These are phyloP conservation scores for Lentinula aciculospora DNA, from an alignment of 768 basidiomycete genomes.

Conservation along the genomic window DNA sequence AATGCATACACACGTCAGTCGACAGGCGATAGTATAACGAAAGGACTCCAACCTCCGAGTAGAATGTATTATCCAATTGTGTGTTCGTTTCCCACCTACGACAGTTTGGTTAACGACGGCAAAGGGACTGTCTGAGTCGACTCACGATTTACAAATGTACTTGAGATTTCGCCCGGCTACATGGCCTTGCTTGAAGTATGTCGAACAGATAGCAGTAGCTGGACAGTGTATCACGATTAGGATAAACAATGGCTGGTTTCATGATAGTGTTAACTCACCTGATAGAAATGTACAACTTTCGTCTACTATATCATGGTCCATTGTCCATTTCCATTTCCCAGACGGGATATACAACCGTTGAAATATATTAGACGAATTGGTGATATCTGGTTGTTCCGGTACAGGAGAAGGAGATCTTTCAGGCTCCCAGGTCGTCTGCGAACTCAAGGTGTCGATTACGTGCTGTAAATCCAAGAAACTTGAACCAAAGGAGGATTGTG, in stretches of 20 bases:
- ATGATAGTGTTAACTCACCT: slow-evolving; percentile 5
- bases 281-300: slow-evolving; percentile 12
- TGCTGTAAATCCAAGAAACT: neutral
- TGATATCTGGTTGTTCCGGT: neutral
- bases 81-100: slow-evolving; percentile 14
- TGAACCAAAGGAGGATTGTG: neutral
- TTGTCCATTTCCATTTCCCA: slow-evolving; percentile 16
- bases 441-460: neutral
- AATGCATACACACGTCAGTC: neutral
- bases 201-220: slow-evolving; percentile 31
- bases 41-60: slow-evolving; percentile 45
- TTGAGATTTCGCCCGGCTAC: slow-evolving; percentile 21
- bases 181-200: slow-evolving; percentile 28
- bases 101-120: neutral
- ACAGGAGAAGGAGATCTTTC: neutral
- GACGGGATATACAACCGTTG: slow-evolving; percentile 11
- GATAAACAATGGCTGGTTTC: neutral
- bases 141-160: slow-evolving; percentile 33
- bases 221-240: too few relatives aligned
- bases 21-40: too few relatives aligned
- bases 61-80: slow-evolving; percentile 37
- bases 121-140: neutral
- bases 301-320: slow-evolving; percentile 11
- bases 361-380: neutral
- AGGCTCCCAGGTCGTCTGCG: neutral